Evolutionary conservation across 148 eudicot genomes (phyloP), one percentile per base, ranked within the genome.

Genomic region (Rhododendron henanense): DNA sequence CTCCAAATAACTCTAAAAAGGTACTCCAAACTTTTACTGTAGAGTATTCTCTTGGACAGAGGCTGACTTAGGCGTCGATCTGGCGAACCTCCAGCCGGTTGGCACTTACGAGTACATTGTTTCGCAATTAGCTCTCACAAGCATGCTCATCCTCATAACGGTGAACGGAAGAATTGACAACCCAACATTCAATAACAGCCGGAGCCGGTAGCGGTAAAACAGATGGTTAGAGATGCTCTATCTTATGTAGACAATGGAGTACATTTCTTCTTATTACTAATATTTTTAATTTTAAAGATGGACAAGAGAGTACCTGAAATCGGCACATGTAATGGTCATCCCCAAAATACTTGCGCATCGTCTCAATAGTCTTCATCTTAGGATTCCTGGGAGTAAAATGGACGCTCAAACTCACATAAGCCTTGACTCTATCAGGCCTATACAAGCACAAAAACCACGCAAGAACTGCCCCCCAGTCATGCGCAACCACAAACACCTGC

Each of bases 301-400:
- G 81, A 78, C 4, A 10, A 79, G 33, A 61, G 47, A 35, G 45
- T 63, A 48, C 84, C 84, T 53, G 88, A 15, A 82, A 81, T 86
- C 86, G 57, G 82, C 41, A 77, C 16, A 85, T 37, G 51, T 76
- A 85, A 79, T 76, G 73, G 82, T 77, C 85, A 86, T 86, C 84
- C 33, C 87, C 87, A 81, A 81, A 86, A 0, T 44, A n/a, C 31
- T 10, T 48, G 9, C 88, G 19, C 37, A 81, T 25, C 16, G 13
- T 19, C 7, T 39, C 73, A 3, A 74, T 69, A 3, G 28, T 2
- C 25, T 3, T n/a, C 35, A 25, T 25, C 16, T 3, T 25, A 5
- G 88, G 81, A 84, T 19, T 45, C 51, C 81, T 81, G 7, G 88
- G 81, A 10, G 18, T 19, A 39, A 71, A 86, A 48, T 81, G 78